phyloP scores from a whole-genome alignment of 2,329 filamentous ascomycete genomes.

The Samsoniella hepiali region DNA sequence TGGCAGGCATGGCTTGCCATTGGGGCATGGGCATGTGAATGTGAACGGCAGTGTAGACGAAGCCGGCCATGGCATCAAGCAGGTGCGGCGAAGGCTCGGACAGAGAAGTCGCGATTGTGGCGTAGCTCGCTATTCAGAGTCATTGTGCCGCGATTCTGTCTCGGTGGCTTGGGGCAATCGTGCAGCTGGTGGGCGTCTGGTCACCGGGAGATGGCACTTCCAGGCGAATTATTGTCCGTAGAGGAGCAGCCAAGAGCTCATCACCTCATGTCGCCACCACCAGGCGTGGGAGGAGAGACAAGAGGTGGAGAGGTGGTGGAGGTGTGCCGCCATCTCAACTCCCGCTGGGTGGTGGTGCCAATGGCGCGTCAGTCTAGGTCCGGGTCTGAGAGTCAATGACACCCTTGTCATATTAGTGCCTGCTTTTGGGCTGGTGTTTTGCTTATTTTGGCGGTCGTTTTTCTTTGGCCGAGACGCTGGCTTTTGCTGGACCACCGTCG shows the following conservation, averaged over 20 bases:
- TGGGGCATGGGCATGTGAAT: background rate
- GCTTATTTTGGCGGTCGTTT: slow-evolving; percentile 13
- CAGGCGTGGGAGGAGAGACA: slow-evolving; percentile 19
- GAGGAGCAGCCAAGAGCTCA: background rate
- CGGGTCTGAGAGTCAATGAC: slow-evolving; percentile 16
- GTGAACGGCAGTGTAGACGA: background rate
- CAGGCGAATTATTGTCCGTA: background rate
- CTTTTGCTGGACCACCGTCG: background rate
- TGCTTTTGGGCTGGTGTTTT: slow-evolving; percentile 14
- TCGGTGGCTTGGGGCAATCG: background rate
- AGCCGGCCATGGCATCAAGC: background rate
- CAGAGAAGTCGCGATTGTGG: background rate
- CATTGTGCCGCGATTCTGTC: slow-evolving; percentile 7
- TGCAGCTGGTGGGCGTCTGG: slow-evolving; percentile 1
- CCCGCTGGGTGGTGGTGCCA: background rate
- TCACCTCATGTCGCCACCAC: slow-evolving; percentile 2
- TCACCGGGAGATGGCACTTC: background rate
- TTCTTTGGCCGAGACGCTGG: slow-evolving; percentile 15
- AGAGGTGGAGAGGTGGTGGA: slow-evolving; percentile 18
- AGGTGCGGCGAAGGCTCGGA: background rate
- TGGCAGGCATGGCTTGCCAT: background rate
- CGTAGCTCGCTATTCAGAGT: slow-evolving; percentile 9
- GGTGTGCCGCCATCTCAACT: slow-evolving; percentile 17
- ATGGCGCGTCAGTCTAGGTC: slow-evolving; percentile 17
- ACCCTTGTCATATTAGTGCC: slow-evolving; percentile 15